These are phyloP conservation scores for Heliamphora exappendiculata DNA, from an alignment of 148 eudicot species.

Conservation along the genomic window DNA sequence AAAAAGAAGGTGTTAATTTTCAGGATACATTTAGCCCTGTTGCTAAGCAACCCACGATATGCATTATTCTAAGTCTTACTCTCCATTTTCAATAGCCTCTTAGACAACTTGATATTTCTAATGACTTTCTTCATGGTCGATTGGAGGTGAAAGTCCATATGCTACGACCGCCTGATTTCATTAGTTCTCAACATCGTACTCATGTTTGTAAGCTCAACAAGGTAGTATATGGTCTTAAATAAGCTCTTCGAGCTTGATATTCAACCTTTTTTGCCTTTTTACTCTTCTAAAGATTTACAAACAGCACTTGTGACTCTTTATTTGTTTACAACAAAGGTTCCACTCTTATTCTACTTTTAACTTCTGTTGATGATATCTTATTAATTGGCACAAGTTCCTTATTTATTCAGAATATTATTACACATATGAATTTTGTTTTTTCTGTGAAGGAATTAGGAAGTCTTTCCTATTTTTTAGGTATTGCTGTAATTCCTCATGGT, in stretches of 20 bases:
- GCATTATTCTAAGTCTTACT: neutral
- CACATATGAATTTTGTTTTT: neutral
- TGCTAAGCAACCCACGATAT: neutral
- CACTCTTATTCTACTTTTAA: neutral
- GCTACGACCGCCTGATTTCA: neutral
- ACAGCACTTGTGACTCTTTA: neutral
- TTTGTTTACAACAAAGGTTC: neutral
- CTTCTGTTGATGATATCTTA: neutral
- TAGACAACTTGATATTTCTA: neutral
- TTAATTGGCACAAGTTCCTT: neutral
- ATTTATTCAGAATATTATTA: neutral
- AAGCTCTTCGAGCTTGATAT: neutral
- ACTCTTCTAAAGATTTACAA: neutral
- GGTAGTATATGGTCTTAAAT: neutral
- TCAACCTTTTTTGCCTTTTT: no score
- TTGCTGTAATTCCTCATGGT: neutral
- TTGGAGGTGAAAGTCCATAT: neutral
- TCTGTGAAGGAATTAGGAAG: neutral
- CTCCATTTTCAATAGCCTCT: neutral
- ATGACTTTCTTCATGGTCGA: neutral
- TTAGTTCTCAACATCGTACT: neutral
- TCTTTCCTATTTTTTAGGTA: neutral
- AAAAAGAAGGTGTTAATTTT: neutral
- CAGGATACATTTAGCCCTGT: neutral
- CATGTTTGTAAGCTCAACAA: neutral